Evolutionary conservation across 805 yeast species (phyloP).

Genomic region (Zygosaccharomyces rouxii): DNA sequence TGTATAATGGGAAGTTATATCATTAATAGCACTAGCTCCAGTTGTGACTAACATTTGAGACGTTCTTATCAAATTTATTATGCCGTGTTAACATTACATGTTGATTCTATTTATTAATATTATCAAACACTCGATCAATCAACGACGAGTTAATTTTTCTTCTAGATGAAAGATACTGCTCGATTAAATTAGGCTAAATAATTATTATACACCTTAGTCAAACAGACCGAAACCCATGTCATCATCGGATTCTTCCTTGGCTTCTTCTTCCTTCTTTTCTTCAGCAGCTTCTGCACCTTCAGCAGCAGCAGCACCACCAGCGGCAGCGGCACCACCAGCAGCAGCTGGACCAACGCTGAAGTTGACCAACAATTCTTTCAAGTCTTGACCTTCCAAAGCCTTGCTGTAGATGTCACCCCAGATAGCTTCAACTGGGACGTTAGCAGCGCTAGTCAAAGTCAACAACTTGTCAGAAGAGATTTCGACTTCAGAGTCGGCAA

Average conservation of each 20-base stretch:
- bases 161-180: not conserved
- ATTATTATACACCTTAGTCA: conserved; percentile 49
- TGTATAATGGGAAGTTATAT: conserved; percentile 34
- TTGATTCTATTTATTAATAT: too few relatives aligned
- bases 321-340: conserved; percentile 39
- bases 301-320: conserved; percentile 43
- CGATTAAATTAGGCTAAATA: conserved; percentile 7
- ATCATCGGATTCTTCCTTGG: conserved; percentile 66
- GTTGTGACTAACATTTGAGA: not conserved
- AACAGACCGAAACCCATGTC: conserved; percentile 92
- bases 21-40: conserved; percentile 4
- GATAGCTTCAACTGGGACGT: conserved; percentile 67
- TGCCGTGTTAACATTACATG: not conserved
- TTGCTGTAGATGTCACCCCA: conserved; percentile 82
- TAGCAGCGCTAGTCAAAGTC: conserved; percentile 71
- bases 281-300: conserved; percentile 54
- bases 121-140: too few relatives aligned
- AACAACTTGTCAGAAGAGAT: conserved; percentile 78
- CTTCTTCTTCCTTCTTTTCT: conserved; percentile 49
- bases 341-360: conserved; percentile 49
- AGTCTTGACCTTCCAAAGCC: conserved; percentile 76
- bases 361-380: conserved; percentile 61
- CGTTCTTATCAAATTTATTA: not conserved
- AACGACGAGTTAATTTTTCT: not conserved
- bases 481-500: conserved; percentile 96